Evolutionary conservation across 2,329 filamentous ascomycete genomes (phyloP).

Genomic region (Pestalotiopsis fici): DNA sequence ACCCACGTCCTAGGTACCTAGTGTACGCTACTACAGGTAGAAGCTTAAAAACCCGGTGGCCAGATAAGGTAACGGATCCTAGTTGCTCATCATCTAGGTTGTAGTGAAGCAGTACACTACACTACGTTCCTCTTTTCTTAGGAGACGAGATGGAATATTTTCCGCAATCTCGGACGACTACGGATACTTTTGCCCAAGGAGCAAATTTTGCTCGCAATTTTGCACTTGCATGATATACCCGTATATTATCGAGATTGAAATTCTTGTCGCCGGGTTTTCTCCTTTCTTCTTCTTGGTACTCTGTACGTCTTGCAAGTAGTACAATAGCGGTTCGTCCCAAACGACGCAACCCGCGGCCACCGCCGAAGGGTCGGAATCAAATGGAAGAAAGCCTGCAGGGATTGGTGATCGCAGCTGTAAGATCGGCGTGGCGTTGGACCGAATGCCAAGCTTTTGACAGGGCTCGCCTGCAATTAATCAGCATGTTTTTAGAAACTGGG

Average conservation of each 20-base stretch:
- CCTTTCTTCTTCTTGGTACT: neutral
- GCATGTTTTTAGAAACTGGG: neutral
- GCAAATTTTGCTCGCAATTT: no score
- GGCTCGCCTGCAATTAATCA: constrained; percentile 9
- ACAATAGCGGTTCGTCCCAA: neutral
- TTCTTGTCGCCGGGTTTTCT: neutral
- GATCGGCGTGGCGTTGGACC: constrained; percentile 11
- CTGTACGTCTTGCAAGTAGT: neutral
- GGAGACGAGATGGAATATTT: no score
- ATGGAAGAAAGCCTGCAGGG: constrained; percentile 1
- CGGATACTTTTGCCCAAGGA: no score
- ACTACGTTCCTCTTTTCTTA: no score
- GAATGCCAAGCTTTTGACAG: constrained; percentile 9
- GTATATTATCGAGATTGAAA: neutral
- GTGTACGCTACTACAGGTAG: no score
- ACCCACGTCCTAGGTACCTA: neutral
- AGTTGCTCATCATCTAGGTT: neutral
- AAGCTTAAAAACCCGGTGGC: neutral
- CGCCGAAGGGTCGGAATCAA: neutral
- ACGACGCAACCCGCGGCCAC: neutral
- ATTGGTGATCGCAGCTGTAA: constrained; percentile 6
- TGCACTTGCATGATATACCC: neutral
- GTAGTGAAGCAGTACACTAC: neutral
- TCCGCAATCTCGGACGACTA: no score
- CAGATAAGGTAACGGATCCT: neutral